These are phyloP conservation scores for Fomes fomentarius DNA, from an alignment of 1,284 basidiomycete genomes.

Conservation along the genomic window DNA sequence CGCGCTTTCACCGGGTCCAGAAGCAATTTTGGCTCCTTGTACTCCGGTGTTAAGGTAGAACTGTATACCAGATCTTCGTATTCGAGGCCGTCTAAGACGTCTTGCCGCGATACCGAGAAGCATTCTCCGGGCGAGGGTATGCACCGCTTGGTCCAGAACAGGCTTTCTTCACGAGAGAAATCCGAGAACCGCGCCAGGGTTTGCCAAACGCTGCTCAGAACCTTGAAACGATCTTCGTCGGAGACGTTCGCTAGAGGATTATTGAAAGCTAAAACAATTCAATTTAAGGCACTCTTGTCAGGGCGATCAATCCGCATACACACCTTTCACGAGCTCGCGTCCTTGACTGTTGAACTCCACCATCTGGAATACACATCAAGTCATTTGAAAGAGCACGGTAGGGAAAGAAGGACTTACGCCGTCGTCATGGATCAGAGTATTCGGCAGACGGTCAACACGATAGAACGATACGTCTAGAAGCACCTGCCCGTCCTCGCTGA, in stretches of 20 bases:
- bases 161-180: neutral
- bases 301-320: neutral
- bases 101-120: neutral
- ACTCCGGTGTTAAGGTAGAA: neutral
- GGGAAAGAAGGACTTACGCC: neutral
- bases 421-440: neutral
- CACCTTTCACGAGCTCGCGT: neutral
- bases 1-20: neutral
- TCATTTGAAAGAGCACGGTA: neutral
- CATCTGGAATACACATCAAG: neutral
- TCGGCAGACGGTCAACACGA: neutral
- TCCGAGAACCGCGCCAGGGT: neutral
- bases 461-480: neutral
- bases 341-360: neutral
- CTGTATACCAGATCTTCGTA: neutral
- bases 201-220: constrained; percentile 5
- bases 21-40: neutral
- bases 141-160: neutral
- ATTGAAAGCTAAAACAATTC: neutral
- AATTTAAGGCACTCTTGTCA: neutral
- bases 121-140: constrained; percentile 7
- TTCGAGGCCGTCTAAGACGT: neutral
- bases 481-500: neutral
- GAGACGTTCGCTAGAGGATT: neutral
- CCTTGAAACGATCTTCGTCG: neutral